phyloP scores from a whole-genome alignment of 202 grass and related monocot species.

The Setaria italica region DNA sequence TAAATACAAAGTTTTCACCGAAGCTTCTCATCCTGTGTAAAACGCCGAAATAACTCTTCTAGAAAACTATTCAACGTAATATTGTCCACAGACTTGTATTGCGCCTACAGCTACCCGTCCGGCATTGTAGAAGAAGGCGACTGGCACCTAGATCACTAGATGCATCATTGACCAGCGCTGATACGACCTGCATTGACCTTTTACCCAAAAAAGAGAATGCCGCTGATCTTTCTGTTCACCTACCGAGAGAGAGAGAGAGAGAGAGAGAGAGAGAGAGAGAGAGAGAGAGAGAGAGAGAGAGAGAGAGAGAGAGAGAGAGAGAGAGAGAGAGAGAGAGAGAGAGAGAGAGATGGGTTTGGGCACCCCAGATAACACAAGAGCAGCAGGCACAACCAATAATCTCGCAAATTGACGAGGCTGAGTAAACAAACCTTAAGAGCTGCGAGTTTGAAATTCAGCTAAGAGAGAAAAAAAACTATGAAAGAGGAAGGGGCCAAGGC shows the following conservation, averaged over 20 bases:
- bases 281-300: no score
- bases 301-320: no score
- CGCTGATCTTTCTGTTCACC: neutral
- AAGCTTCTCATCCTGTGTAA: constrained; percentile 27
- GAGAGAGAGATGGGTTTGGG: neutral
- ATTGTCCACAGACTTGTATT: neutral
- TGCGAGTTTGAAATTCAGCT: neutral
- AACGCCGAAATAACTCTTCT: neutral
- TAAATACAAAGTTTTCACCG: neutral
- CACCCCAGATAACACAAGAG: neutral
- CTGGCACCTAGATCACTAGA: constrained; percentile 3
- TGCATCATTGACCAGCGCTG: constrained; percentile 12
- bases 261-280: no score
- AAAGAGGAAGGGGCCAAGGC: neutral
- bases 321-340: no score
- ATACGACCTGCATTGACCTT: constrained; percentile 28
- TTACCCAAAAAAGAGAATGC: neutral
- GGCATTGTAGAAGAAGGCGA: neutral
- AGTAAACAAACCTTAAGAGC: neutral
- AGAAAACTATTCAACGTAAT: neutral
- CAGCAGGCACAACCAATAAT: constrained; percentile 11
- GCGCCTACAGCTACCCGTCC: neutral
- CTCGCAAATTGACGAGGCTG: neutral
- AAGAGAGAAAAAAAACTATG: neutral
- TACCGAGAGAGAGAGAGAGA: neutral